Conservation (phyloP, 2,329 filamentous ascomycete species). For the Colletotrichum paranaense region DNA sequence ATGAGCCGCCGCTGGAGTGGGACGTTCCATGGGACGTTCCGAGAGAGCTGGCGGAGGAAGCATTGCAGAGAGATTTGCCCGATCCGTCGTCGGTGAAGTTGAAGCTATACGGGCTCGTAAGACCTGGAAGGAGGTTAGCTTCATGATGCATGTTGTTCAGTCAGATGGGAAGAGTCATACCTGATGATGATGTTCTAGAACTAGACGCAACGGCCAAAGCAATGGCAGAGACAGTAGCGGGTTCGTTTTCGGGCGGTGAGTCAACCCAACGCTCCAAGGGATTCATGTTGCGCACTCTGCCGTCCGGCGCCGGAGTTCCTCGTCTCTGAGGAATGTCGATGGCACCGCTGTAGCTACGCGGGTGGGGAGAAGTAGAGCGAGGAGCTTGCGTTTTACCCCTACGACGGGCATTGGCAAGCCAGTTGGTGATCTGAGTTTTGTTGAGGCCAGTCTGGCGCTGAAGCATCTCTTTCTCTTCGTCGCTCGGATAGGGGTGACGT, state of each 20-base stretch:
- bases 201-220: constrained; percentile 66
- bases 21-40: constrained; percentile 72
- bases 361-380: constrained; percentile 76
- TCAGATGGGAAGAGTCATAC: background rate
- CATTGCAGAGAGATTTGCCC: constrained; percentile 66
- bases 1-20: constrained; percentile 68
- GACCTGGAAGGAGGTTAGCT: constrained; percentile 48
- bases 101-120: constrained; percentile 67
- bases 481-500: constrained; percentile 87
- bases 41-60: constrained; percentile 70
- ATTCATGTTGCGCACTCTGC: constrained; percentile 56
- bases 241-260: constrained; percentile 70
- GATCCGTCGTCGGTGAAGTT: constrained; percentile 72
- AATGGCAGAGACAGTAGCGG: constrained; percentile 68
- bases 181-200: constrained; percentile 56
- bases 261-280: constrained; percentile 69
- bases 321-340: constrained; percentile 79
- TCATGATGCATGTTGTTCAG: background rate
- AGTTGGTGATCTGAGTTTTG: constrained; percentile 88
- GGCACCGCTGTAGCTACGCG: constrained; percentile 68
- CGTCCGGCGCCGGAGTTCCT: constrained; percentile 64
- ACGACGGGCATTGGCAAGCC: constrained; percentile 90
- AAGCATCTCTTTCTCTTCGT: constrained; percentile 85
- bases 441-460: constrained; percentile 83
- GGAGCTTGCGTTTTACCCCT: constrained; percentile 80